A percentile compares a stretch with the other conserved stretches of the same genome.
phyloP scores from a whole-genome alignment of 225 moss, liverwort and hornwort species.

The Sphagnum tenellum region DNA sequence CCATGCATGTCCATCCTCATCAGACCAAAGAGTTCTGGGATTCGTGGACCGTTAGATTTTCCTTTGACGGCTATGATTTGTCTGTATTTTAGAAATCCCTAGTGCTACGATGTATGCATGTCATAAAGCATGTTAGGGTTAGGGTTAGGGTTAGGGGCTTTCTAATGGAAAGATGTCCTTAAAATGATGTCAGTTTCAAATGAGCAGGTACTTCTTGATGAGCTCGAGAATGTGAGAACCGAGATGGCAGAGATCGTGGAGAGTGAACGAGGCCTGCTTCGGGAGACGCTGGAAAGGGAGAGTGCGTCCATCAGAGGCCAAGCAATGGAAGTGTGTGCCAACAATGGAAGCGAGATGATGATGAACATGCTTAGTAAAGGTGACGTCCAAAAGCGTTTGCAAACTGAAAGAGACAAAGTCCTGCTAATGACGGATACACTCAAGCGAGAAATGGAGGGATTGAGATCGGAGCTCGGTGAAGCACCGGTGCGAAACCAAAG shows the following conservation, averaged over 20 bases:
- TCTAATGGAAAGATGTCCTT: too few species aligned
- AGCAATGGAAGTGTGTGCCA: constrained; percentile 55
- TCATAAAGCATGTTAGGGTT: too few species aligned
- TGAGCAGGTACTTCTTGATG: constrained; percentile 52
- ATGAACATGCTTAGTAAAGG: constrained; percentile 52
- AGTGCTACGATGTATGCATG: too few species aligned
- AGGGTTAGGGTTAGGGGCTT: too few species aligned
- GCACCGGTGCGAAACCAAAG: constrained; percentile 11
- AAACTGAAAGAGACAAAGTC: constrained; percentile 52
- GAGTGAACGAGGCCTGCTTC: constrained; percentile 60
- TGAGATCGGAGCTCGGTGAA: constrained; percentile 26
- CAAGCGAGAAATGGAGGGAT: constrained; percentile 37
- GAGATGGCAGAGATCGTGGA: constrained; percentile 79
- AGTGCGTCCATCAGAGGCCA: constrained; percentile 55
- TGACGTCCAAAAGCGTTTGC: constrained; percentile 76
- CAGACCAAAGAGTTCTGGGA: too few species aligned
- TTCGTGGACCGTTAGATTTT: too few species aligned
- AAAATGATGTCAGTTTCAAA: too few species aligned
- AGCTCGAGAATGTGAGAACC: constrained; percentile 61
- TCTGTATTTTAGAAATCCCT: too few species aligned
- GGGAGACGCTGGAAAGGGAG: constrained; percentile 61
- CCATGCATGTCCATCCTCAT: too few species aligned
- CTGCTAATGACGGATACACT: constrained; percentile 41
- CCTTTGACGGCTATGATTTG: too few species aligned
- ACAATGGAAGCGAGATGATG: constrained; percentile 61